Evolutionary conservation across 169 alveolate genomes (phyloP), one percentile per base, ranked within the genome.

Genomic region (Condylostoma magnum): DNA sequence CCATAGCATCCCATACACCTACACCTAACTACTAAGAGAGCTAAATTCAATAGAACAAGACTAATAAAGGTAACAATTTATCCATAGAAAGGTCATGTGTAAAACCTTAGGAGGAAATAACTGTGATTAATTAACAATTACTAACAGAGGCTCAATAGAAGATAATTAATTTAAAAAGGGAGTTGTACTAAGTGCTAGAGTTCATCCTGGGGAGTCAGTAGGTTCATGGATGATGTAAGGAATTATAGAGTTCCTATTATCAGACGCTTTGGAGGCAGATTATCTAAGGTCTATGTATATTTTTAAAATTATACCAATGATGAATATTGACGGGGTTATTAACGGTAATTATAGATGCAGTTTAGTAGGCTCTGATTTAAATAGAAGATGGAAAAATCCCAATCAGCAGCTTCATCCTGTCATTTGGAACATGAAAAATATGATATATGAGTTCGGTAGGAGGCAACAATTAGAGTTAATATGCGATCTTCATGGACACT

Each of bases 171-270:
- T 36, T 57, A 91, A 55, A 86, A 84, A 65, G 93, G 92, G 8
- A 20, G 86, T 93, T 4, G 89, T 91, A 44, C 63, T 93, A 6
- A 76, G 84, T 37, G 97, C 94, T 0, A 54, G 97, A 46, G 90
- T 84, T 47, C 97, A 93, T 80, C 97, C 97, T 10, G 97, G 97
- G 3, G 97, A 93, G 77, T 83, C 95, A 2, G 92, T 83, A 6
- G 94, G 95, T 8, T 84, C 94, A 4, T 88, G 87, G 76, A 90
- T 90, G 69, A 79, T 89, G 86, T 69, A 87, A 53, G 97, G 97
- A 0, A 58, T 79, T 3, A 76, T 89, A 10, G 94, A 92, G 15
- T 92, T 89, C 73, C 69, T 92, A 28, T 73, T 86, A 47, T 74
- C 91, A 15, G 67, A 78, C 48, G 76, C 84, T 6, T 86, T 82